Conservation (phyloP, 225 moss, liverwort and hornwort species). For the Polytrichum commune region DNA sequence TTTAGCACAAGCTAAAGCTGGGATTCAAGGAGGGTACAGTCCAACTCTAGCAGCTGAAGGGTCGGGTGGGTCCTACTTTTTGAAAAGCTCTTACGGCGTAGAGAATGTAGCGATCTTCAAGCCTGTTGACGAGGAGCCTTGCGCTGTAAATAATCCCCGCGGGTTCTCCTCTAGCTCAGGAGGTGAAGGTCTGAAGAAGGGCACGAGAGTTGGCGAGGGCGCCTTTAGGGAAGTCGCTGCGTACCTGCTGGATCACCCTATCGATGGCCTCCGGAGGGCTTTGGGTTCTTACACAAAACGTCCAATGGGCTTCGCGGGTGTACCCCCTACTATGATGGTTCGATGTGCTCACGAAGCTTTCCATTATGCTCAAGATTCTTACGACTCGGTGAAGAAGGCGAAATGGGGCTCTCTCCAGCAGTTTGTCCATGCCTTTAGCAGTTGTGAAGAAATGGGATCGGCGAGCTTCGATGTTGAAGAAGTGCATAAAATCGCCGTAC, state of each 20-base stretch:
- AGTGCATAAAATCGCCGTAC: conserved; percentile 89
- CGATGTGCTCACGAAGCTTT: conserved; percentile 68
- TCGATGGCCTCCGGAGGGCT: conserved; percentile 44
- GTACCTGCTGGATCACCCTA: conserved; percentile 78
- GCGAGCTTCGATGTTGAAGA: conserved; percentile 74
- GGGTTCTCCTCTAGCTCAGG: conserved; percentile 39
- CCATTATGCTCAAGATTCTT: conserved; percentile 46
- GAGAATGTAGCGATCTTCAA: conserved; percentile 84
- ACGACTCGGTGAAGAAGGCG: conserved; percentile 27
- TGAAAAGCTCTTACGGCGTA: conserved; percentile 58
- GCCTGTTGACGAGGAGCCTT: conserved; percentile 89
- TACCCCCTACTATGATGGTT: conserved; percentile 94
- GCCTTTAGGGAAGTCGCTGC: conserved; percentile 85
- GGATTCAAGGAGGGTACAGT: conserved; percentile 62
- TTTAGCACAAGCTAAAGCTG: conserved; percentile 72
- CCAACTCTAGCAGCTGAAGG: conserved; percentile 85
- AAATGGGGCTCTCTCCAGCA: conserved; percentile 88
- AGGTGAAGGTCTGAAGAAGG: conserved; percentile 85
- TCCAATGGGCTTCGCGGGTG: conserved; percentile 65
- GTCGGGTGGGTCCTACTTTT: conserved; percentile 87
- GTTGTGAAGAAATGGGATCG: conserved; percentile 92
- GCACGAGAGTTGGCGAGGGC: conserved; percentile 82
- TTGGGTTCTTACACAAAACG: conserved; percentile 18
- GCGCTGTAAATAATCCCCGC: conserved; percentile 84
- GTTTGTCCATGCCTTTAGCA: conserved; percentile 75